phyloP scores from a whole-genome alignment of 345 rosid species.

The Salix exigua region DNA sequence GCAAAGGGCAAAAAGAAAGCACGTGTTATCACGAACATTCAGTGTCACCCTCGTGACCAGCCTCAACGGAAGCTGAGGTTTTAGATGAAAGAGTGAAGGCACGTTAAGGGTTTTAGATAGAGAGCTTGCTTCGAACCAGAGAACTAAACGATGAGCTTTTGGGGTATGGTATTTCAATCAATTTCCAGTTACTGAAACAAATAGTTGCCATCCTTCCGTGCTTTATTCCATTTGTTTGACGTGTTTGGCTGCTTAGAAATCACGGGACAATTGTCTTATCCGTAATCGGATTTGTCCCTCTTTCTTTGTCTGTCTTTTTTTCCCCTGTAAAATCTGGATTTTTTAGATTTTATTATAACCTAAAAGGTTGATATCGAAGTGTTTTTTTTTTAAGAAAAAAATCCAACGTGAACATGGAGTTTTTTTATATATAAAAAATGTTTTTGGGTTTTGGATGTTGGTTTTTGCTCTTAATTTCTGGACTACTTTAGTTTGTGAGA shows the following conservation, averaged over 20 bases:
- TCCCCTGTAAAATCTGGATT: not conserved
- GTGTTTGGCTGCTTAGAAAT: not conserved
- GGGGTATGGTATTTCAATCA: constrained; percentile 4
- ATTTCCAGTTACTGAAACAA: not conserved
- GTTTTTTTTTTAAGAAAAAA: not conserved
- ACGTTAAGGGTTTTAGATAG: not conserved
- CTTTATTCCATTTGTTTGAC: not conserved
- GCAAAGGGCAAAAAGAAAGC: not conserved
- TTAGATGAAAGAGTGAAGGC: not conserved
- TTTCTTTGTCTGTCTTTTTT: not conserved
- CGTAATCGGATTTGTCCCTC: not conserved
- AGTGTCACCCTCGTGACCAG: not conserved
- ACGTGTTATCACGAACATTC: constrained; percentile 4
- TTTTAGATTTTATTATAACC: not conserved
- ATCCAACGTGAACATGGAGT: not conserved
- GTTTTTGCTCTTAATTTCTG: not conserved
- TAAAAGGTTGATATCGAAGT: not conserved
- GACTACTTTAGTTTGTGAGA: not conserved
- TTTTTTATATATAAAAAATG: not conserved
- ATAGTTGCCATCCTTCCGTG: not conserved
- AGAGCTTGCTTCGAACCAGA: not conserved
- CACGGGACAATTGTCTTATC: not conserved
- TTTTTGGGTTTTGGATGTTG: not conserved
- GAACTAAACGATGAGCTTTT: constrained; percentile 5
- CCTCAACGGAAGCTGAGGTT: not conserved